Base-by-base conservation (phyloP, 208 protist species). In the Acanthamoeba quina region DNA sequence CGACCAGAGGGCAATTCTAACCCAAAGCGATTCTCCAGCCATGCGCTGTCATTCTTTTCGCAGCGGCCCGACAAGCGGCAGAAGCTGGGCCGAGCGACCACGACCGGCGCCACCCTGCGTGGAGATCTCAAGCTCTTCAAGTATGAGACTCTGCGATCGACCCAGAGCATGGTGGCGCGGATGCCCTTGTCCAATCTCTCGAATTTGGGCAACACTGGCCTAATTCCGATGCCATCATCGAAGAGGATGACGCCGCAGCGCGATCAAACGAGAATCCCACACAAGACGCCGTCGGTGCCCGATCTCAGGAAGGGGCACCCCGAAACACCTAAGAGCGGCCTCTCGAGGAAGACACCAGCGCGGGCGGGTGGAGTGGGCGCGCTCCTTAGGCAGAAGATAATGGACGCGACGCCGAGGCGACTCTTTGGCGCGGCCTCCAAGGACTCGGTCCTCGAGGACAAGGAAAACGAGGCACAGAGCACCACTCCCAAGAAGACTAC, bases 51-150 rank as follows among this genome's bases (percentile, higher is more conserved):
- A 13, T 62, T 86, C 78, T 86, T 86, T 21, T 86, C 78, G 0
- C 49, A 44, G 6, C 41, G 49, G 24, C 49, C 78, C 29, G 78
- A 86, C 11, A 86, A 86, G 78, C 4, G 78, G 47, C 78, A 86
- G 49, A 54, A 62, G 49, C 26, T 86, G 78, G 78, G 49, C 13
- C 31, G 78, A 5, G 78, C 78, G 15, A 86, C 78, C 24, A 86
- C 78, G 17, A 62, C 49, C 41, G 41, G 47, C 41, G 78, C 78
- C 29, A 86, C 29, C 26, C 31, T 86, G 49, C 78, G 78, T 62
- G 78, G 78, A 15, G 78, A 86, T 62, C 41, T 86, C 41, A 86
- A 86, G n/a, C 78, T 86, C 5, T 86, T 86, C n/a, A 60, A 62
- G 3, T 86, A 62, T 41, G 29, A 86, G 47, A 41, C 49, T 7